Base-by-base conservation (phyloP, 2,329 filamentous ascomycete species). In the Fusarium sterilihyphosum region DNA sequence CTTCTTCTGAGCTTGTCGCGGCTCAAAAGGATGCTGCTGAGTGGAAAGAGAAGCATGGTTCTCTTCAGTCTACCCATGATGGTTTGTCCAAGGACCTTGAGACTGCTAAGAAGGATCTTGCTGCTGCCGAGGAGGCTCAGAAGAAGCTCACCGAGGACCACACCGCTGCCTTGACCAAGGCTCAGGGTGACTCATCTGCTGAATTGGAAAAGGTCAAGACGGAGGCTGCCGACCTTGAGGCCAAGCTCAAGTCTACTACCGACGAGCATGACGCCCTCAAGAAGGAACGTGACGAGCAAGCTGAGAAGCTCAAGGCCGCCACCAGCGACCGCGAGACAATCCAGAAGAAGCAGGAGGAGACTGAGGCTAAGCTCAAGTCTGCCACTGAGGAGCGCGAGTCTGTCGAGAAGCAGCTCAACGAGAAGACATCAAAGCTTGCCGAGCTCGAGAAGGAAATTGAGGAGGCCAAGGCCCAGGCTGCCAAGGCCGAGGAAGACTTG, bases 401-500 rank as follows among this genome's bases (percentile, higher is more conserved):
- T 43, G 64, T 81, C n/a, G 79, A 82, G 77, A 78, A 77, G 59
- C 59, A 80, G 53, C 74, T 78, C 33, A 78, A 80, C 20, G 80
- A 83, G 68, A 78, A 80, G 57, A 63, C 76, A 24, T 62, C 72
- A 49, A 78, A 82, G 75, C 66, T 82, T 40, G 69, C 78, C 20
- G 73, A 64, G n/a, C 78, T 83, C 38, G 73, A 81, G 59, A 77
- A 78, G 61, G 71, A 83, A 65, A 71, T 72, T 11, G 80, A 83
- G 61, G 78, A 79, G 56, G 83, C 83, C 8, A 79, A 84, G 64
- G 77, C 81, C 63, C 83, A 84, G 71, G 80, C 81, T 8, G 76
- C 80, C 31, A 81, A 84, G 75, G 80, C 81, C 17, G 78, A 82
- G 33, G 82, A 82, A 26, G 79, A 84, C 56, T 78, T 86, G 13